These are phyloP conservation scores for Mycena leptocephala DNA, from an alignment of 768 basidiomycete species.

Conservation along the genomic window DNA sequence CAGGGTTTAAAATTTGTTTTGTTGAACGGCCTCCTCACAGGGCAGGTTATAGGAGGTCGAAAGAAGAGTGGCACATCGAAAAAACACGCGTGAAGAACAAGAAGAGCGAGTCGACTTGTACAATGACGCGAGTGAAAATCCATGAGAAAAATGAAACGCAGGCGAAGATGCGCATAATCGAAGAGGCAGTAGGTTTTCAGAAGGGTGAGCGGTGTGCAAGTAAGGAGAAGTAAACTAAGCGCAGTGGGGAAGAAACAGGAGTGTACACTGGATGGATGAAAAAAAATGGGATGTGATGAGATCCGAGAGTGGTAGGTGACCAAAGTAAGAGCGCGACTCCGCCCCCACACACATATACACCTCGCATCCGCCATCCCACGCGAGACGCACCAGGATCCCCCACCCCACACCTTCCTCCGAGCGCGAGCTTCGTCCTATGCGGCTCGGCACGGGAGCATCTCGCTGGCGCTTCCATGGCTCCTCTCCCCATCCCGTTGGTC, in stretches of 20 bases:
- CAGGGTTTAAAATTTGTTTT: too few species aligned
- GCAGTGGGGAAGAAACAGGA: background rate
- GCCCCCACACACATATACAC: background rate
- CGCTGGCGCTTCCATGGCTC: background rate
- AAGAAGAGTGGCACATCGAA: too few species aligned
- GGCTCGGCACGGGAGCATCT: background rate
- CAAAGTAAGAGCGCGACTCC: background rate
- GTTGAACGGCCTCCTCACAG: too few species aligned
- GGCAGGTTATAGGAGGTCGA: too few species aligned
- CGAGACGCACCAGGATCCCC: background rate
- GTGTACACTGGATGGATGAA: too few species aligned
- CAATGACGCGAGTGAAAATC: background rate
- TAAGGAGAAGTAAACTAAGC: background rate
- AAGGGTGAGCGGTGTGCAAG: background rate
- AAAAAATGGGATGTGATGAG: background rate
- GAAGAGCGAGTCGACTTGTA: background rate
- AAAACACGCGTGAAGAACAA: too few species aligned
- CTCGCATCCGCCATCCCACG: background rate
- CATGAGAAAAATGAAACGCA: background rate
- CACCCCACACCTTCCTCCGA: background rate
- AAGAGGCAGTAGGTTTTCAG: background rate
- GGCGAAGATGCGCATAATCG: background rate
- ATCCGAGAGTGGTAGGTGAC: background rate
- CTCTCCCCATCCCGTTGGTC: slow-evolving; percentile 1
- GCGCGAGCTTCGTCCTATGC: background rate